Evolutionary conservation across 1,284 basidiomycete genomes (phyloP), one percentile per base, ranked within the genome.

Genomic region (Ustilago curta): DNA sequence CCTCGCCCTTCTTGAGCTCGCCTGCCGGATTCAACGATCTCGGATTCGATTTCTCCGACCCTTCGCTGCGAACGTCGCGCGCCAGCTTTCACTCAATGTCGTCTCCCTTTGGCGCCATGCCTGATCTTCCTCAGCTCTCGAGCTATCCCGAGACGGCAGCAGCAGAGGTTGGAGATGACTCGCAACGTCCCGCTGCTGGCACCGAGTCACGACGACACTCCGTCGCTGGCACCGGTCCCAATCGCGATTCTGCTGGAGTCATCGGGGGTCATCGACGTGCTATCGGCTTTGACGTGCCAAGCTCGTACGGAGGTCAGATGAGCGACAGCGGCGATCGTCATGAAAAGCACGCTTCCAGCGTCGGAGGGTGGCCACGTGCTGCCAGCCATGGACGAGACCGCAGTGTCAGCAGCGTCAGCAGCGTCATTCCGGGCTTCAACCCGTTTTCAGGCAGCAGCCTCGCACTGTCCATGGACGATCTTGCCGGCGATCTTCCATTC

Each of bases 201-300:
- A 61, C 37, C 53, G 79, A 80, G 52, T 80, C 79, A 11, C 58
- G 79, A 43, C 59, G 79, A 16, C 79, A 80, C 54, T 80, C 79
- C 9, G 68, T 78, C 9, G 68, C 77, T 23, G 64, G 61, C 27
- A 50, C 44, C 0, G 50, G 58, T 4, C 53, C 52, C 18, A 25
- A 19, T 19, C 60, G 50, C 23, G 70, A 76, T 16, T 19, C 68
- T 19, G 58, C 61, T 12, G 61, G 70, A 27, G 65, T 73, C 27
- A 63, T 70, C 16, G 64, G 65, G 25, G 73, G 73, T 23, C 76
- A 76, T 60, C 70, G 77, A 39, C 62, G 79, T 14, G 77, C 79
- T 4, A 67, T 81, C 4, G 79, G 79, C 39, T 81, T 81, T 45
- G 76, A 79, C 9, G 52, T 73, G 2, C 47, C 18, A 35, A 43